These are phyloP conservation scores for Globisporangium spinosum DNA, from an alignment of 352 stramenopile species.

Conservation along the genomic window DNA sequence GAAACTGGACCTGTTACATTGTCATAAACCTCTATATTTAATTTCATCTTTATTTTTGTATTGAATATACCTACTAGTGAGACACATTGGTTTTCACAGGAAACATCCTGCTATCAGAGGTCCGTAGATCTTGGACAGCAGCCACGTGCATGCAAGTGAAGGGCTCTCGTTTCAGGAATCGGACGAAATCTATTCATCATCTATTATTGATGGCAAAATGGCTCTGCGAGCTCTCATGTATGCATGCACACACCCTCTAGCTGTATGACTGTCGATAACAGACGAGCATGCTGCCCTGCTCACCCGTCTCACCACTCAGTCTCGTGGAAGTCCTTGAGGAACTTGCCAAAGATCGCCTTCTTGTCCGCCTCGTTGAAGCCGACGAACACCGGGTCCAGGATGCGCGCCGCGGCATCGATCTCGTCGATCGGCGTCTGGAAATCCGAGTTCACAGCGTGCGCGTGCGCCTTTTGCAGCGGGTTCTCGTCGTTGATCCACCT, in stretches of 20 bases:
- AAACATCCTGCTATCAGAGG: background rate
- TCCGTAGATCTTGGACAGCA: background rate
- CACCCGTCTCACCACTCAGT: constrained; percentile 78
- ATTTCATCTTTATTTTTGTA: too few relatives aligned
- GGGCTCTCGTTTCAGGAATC: background rate
- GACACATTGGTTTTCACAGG: background rate
- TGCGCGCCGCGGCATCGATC: constrained; percentile 92
- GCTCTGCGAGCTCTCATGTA: background rate
- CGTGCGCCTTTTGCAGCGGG: constrained; percentile 91
- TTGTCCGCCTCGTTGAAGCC: constrained; percentile 57
- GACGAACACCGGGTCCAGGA: constrained; percentile 94
- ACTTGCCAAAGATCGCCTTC: constrained; percentile 70
- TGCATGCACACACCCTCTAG: background rate
- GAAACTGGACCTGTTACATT: background rate
- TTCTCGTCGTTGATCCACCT: constrained; percentile 99
- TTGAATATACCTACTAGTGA: background rate
- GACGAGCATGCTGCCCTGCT: background rate
- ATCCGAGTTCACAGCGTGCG: constrained; percentile 87
- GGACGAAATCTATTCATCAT: background rate
- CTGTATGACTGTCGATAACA: background rate
- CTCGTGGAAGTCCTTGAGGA: constrained; percentile 89
- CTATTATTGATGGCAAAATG: constrained; percentile 5
- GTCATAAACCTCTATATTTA: background rate
- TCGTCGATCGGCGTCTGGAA: constrained; percentile 98
- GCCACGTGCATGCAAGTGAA: constrained; percentile 4